Evolutionary conservation across 257 asterid genomes (phyloP), one percentile per base, ranked within the genome.

Genomic region (Oldenlandia corymbosa): DNA sequence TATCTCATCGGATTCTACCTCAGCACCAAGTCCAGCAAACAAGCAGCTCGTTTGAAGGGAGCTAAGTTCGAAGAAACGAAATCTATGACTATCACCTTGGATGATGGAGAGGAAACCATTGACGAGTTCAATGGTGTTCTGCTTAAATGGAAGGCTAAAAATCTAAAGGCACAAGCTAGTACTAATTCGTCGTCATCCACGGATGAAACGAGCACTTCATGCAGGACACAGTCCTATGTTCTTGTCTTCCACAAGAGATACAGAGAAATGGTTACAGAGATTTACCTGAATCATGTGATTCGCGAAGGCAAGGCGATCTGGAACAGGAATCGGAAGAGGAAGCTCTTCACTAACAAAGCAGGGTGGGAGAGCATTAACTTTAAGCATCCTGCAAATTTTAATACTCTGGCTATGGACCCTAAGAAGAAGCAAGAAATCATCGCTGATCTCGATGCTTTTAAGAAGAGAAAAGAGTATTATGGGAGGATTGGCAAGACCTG

Each of bases 401-500:
- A n/a, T n/a, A n/a, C n/a, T n/a, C n/a, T n/a, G n/a, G n/a, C n/a
- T n/a, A n/a, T n/a, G n/a, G n/a, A n/a, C 26, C 69, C 57, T 5
- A 31, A 45, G 51, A 72, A 60, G 67, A 66, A 72, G 73, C 60
- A 66, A 30, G 79, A 75, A 16, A 75, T 70, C 20, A 48, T 75
- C 27, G 28, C 61, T 31, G 73, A 75, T 41, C 60, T 74, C 9
- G 14, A 51, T 48, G 56, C 68, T 5, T 74, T 74, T 21, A 59
- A 51, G 20, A 59, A 65, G 46, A 52, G 72, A 0, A 69, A 65
- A 53, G 69, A 74, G 5, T 74, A 74, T 21, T 74, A 72, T 3
- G 64, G 46, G 1, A 72, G 60, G 48, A 60, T 72, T 14, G 77
- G 77, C 5, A 70, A 64, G 49, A 55, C 75, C 6, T 70, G 75